Evolutionary conservation across 2,329 filamentous ascomycete genomes (phyloP), one percentile per base, ranked within the genome.

Genomic region (Exophiala sideris): DNA sequence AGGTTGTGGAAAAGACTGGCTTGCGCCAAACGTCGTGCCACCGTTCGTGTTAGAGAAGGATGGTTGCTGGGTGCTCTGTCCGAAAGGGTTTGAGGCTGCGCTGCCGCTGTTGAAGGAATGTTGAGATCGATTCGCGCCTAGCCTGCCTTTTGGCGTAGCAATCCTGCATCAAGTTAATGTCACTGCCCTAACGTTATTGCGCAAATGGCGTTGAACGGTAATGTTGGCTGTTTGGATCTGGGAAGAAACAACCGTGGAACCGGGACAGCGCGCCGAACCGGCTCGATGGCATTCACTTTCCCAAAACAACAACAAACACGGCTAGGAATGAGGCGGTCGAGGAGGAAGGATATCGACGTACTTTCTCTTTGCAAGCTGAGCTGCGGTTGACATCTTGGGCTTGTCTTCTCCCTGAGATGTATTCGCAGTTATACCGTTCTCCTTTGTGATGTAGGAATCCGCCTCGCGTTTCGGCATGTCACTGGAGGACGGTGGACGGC

Each of bases 331-430:
- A 47, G 11, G 35, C 24, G 21, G 18, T 10, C 6, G 29, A 24
- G 24, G 33, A 45, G 11, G 42, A 45, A 33, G 12, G 34, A 48
- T 39, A 14, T 16, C 21, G 33, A 80, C 79, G 74, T 71, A 81
- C 79, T 76, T 81, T 70, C 79, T 74, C 56, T 67, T 70, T 32
- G 79, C 79, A 68, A 81, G 47, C 67, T 81, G 79, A 36, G 79
- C 78, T 36, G 79, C 78, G 24, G 78, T 81, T 33, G 79, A 79
- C 67, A 72, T 73, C 62, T 75, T 71, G 21, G 75, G 73, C 61
- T 71, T 69, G 2, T 79, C 77, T 45, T 59, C 55, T 14, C 24
- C 44, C 14, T 45, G 21, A 36, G 24, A 44, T 12, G 34, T 18
- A 46, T 62, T 62, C 8, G 52, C 29, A 45, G 32, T 56, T 33